These are phyloP conservation scores for Stenocarpella maydis DNA, from an alignment of 2,329 filamentous ascomycete genomes.

Conservation along the genomic window DNA sequence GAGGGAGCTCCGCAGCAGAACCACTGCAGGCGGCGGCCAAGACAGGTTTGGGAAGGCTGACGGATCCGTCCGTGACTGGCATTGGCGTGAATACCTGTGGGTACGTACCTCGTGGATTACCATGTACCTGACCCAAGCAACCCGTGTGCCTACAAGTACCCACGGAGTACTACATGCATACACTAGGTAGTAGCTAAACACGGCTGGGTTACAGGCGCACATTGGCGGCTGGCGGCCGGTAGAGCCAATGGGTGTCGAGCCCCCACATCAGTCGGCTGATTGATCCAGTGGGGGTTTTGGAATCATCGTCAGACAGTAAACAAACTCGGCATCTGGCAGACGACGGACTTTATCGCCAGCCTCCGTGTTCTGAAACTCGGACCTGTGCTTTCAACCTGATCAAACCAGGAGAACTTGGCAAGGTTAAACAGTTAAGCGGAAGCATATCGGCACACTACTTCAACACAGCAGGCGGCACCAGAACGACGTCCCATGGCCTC, in stretches of 20 bases:
- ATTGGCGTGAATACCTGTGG: too few species aligned
- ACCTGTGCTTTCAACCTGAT: background rate
- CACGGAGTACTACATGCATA: too few species aligned
- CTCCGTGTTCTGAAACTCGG: background rate
- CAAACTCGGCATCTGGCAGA: background rate
- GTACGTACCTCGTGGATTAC: background rate
- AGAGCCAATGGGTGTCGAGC: conserved; percentile 5
- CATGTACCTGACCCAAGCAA: too few species aligned
- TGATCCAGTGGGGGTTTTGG: conserved; percentile 8
- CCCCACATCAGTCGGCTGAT: conserved; percentile 18
- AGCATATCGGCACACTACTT: background rate
- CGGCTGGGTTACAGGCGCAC: too few species aligned
- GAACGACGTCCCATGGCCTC: background rate
- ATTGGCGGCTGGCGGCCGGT: background rate
- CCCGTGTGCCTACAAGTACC: too few species aligned
- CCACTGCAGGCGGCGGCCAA: background rate
- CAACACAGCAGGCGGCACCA: background rate
- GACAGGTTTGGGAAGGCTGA: conserved; percentile 2
- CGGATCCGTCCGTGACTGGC: conserved; percentile 23
- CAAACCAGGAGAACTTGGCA: background rate
- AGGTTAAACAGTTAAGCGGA: conserved; percentile 2
- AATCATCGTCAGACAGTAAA: conserved; percentile 25
- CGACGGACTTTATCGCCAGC: conserved; percentile 1
- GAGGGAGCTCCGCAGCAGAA: conserved; percentile 24
- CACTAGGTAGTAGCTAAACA: too few species aligned